Evolutionary conservation across 305 asterid genomes (phyloP), one percentile per base, ranked within the genome.

Genomic region (Fraxinus paxiana): DNA sequence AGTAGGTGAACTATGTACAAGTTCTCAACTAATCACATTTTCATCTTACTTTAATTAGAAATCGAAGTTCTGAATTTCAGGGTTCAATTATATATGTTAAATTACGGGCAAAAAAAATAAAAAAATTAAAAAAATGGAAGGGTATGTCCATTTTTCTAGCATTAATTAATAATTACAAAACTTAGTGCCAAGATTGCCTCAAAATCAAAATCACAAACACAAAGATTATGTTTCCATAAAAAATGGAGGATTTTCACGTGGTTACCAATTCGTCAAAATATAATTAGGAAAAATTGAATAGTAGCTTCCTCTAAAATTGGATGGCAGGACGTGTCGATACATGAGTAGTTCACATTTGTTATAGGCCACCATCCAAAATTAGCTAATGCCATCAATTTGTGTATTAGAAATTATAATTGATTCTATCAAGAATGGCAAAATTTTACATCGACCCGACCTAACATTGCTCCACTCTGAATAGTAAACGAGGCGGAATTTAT

Each of bases 1-100:
- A 85, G 88, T 87, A 74, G 90, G 84, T 85, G 86, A 87, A 82
- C 88, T 63, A 82, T 76, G 70, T 75, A 73, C 80, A 87, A 33
- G 75, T 77, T 76, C 87, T 80, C 83, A 85, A 83, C 88, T 75
- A 80, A 78, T 43, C 59, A 41, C 31, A 71, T 37, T 9, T 22
- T 78, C 12, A 13, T n/a, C 72, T 26, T 22, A 63, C 72, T 22
- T 63, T 10, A 67, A 67, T 67, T 67, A 15, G 73, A 67, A 67
- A 28, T 28, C 6, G 28, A 65, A 26, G 33, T 12, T 10, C 12
- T 4, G 34, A 10, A 24, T 65, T 65, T 65, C 7, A 65, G 73
- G 20, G 2, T 65, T 65, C 37, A 65, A 26, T 26, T 26, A 24
- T 65, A 24, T 24, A 65, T 9, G 28, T 9, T 4, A 28, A 65